phyloP scores from a whole-genome alignment of 352 stramenopile genomes.

The Phytopythium helicoides region DNA sequence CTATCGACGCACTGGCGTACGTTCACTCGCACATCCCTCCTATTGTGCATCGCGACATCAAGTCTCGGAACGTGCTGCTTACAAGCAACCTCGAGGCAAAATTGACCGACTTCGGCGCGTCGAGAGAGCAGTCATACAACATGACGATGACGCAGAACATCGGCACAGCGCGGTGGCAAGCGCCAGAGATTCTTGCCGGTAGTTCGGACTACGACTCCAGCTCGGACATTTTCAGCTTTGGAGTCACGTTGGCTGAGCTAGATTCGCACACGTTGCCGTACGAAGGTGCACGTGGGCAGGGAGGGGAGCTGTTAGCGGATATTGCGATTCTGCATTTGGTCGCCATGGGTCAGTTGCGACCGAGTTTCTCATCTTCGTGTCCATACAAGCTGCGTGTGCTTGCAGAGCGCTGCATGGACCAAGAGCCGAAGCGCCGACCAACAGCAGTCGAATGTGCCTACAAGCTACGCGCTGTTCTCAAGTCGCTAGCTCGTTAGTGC shows the following conservation, averaged over 20 bases:
- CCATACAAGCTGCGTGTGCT: slow-evolving; percentile 17
- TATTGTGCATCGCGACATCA: slow-evolving; percentile 35
- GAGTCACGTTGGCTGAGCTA: slow-evolving; percentile 36
- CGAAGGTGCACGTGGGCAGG: slow-evolving; percentile 15
- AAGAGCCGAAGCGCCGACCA: slow-evolving; percentile 15
- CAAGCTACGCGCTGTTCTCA: slow-evolving; percentile 23
- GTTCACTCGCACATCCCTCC: slow-evolving; percentile 31
- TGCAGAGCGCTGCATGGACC: slow-evolving; percentile 23
- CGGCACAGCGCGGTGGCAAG: slow-evolving; percentile 23
- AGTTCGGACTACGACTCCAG: slow-evolving; percentile 17
- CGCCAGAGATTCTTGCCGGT: slow-evolving; percentile 32
- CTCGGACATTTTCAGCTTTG: slow-evolving; percentile 40
- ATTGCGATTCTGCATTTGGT: slow-evolving; percentile 40
- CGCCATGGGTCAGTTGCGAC: slow-evolving; percentile 18
- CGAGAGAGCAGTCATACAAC: slow-evolving; percentile 18
- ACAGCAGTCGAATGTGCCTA: slow-evolving; percentile 28
- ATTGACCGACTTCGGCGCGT: slow-evolving; percentile 57
- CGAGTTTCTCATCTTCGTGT: slow-evolving; percentile 20
- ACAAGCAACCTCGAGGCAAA: slow-evolving; percentile 33
- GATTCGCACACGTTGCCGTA: slow-evolving; percentile 41
- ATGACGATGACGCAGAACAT: slow-evolving; percentile 21
- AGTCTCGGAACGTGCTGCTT: slow-evolving; percentile 50
- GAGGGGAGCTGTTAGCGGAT: slow-evolving; percentile 18
- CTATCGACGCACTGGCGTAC: slow-evolving; percentile 39
- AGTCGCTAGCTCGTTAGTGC: slow-evolving; percentile 3